Base-by-base conservation (phyloP, 352 stramenopile genomes). In the Phytophthora megakarya region DNA sequence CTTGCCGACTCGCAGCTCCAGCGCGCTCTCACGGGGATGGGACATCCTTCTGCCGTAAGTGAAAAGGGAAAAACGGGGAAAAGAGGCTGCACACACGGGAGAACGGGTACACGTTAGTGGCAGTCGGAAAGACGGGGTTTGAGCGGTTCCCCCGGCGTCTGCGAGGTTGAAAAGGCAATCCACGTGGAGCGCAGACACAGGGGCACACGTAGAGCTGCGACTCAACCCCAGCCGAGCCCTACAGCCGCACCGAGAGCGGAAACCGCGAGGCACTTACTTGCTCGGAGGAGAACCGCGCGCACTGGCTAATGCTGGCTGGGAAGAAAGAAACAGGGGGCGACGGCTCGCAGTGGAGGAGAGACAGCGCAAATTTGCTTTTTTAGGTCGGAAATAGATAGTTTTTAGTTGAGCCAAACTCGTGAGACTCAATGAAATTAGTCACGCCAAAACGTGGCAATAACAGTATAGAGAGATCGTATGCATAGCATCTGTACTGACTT, bases 1-100 rank as follows among this genome's bases (percentile, higher is more conserved):
- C 76, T 99, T 99, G 66, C 97, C 98, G 22, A 99, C 97, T 61
- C 97, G 93, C 28, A 99, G 89, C 84, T 99, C 98, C 74, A 99
- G 59, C 48, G 84, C 85, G 55, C 79, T 90, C 55, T 92, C 81
- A 79, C 80, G 75, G 57, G 61, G 72, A 46, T 86, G 75, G 16
- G 80, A 82, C 81, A 91, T 92, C 32, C 15, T 89, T 67, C 45
- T 35, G 32, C 15, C 15, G 40, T 16, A 23, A 23, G 33, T 65
- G 39, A 39, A 52, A 60, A 46, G 46, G 33, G 21, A 38, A 57
- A 65, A 57, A 55, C 19, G 25, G 58, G 47, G 16, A 23, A 67
- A 64, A 61, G 42, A 55, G 54, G 44, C 63, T 73, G 37, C 47
- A 63, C 7, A 35, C 32, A 18, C 25, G 15, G 18, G 26, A 33